phyloP scores from a whole-genome alignment of 371 early-diverging fungal species.

The Rhizopus delemar region DNA sequence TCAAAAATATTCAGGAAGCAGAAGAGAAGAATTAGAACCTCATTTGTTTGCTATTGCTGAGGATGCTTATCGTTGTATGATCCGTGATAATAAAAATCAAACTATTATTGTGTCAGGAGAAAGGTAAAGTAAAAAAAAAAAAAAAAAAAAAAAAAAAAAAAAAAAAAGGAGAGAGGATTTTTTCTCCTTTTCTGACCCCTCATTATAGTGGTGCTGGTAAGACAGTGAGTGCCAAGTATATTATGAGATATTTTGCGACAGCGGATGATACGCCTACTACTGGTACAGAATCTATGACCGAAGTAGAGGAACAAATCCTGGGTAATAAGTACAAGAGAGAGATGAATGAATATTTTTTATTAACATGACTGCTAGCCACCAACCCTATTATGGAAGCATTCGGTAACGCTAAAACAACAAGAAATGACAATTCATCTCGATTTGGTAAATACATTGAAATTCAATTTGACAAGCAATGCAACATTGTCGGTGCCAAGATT shows the following conservation, averaged over 20 bases:
- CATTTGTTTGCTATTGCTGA: constrained; percentile 99
- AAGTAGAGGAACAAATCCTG: constrained; percentile 81
- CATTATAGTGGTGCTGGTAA: constrained; percentile 86
- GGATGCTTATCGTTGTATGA: constrained; percentile 96
- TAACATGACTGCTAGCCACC: constrained; percentile 60
- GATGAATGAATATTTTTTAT: background rate
- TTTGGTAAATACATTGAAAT: constrained; percentile 99
- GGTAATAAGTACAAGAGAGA: constrained; percentile 31
- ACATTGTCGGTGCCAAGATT: constrained; percentile 94
- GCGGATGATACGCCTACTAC: constrained; percentile 71
- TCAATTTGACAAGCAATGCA: constrained; percentile 74
- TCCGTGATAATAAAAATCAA: constrained; percentile 90
- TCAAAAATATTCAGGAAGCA: constrained; percentile 89
- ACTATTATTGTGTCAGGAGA: constrained; percentile 99
- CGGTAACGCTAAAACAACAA: constrained; percentile 99
- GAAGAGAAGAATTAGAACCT: constrained; percentile 94
- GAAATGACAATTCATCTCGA: constrained; percentile 98
- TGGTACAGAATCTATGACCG: constrained; percentile 62
- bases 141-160: constrained; percentile 1
- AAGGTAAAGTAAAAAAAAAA: constrained; percentile 51
- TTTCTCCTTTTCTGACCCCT: background rate
- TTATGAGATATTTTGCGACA: constrained; percentile 97
- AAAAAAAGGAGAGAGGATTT: background rate
- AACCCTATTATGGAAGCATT: constrained; percentile 99
- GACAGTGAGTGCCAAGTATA: constrained; percentile 94